Percentiles rank a stretch among this genome's conserved stretches.
These are phyloP conservation scores for Syzygium jambos DNA, from an alignment of 345 rosid species.

Conservation along the genomic window DNA sequence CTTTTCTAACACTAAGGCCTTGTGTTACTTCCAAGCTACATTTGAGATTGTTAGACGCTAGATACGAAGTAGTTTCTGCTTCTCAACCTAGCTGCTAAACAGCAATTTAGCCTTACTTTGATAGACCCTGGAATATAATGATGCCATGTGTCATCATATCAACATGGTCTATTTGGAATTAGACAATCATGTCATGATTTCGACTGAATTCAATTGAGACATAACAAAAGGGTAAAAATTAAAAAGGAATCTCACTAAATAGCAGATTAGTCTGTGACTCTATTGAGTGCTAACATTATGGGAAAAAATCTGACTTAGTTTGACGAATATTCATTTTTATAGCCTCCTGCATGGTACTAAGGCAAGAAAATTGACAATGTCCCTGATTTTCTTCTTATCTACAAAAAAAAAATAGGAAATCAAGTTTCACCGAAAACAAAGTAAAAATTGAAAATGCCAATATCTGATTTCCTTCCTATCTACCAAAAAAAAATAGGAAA, in stretches of 20 bases:
- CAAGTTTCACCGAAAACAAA: too few species aligned
- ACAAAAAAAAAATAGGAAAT: too few species aligned
- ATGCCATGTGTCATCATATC: background rate
- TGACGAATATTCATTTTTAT: background rate
- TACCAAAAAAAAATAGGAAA: too few species aligned
- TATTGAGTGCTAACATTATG: background rate
- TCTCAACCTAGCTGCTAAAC: background rate
- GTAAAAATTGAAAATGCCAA: background rate
- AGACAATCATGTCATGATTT: background rate
- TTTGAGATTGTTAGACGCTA: background rate
- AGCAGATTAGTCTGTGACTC: background rate
- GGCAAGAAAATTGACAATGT: too few species aligned
- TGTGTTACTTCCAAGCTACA: background rate
- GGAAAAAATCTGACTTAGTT: background rate
- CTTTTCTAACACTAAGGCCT: background rate
- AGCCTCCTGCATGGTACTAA: background rate
- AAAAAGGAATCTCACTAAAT: background rate
- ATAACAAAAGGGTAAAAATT: background rate
- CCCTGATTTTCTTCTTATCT: too few species aligned
- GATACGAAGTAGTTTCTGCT: background rate
- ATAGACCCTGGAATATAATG: background rate
- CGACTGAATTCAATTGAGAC: background rate
- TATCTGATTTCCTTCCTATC: too few species aligned
- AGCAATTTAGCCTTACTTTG: too few species aligned
- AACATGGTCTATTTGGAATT: background rate